These are phyloP conservation scores for Canavalia gladiata DNA, from an alignment of 306 rosid species.

Conservation along the genomic window DNA sequence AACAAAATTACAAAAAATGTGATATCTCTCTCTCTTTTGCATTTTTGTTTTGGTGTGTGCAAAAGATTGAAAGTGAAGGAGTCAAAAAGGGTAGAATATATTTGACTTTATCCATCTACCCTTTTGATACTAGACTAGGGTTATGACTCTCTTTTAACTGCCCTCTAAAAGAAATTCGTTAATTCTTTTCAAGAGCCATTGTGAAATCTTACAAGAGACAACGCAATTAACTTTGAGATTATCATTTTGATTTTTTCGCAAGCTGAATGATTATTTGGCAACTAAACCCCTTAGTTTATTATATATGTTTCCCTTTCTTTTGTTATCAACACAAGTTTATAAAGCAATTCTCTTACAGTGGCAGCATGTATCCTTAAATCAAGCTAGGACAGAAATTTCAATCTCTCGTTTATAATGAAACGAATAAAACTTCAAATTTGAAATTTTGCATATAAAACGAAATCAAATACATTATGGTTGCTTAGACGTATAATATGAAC, in stretches of 20 bases:
- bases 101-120: conserved; percentile 42
- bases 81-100: conserved; percentile 47
- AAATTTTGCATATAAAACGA: neutral
- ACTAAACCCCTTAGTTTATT: conserved; percentile 39
- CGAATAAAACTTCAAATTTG: neutral
- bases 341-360: neutral
- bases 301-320: conserved; percentile 1
- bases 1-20: neutral
- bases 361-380: neutral
- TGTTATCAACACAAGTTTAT: conserved; percentile 4
- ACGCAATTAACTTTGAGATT: conserved; percentile 57
- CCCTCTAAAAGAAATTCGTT: conserved; percentile 73
- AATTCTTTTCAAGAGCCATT: conserved; percentile 57
- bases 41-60: conserved; percentile 17
- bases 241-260: neutral
- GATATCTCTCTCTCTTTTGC: neutral
- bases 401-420: neutral
- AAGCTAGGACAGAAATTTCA: neutral
- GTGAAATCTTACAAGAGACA: conserved; percentile 43
- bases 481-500: neutral
- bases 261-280: conserved; percentile 30
- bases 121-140: conserved; percentile 44
- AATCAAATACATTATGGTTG: neutral
- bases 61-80: conserved; percentile 44
- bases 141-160: conserved; percentile 58